Base-by-base conservation (phyloP, 108 stramenopile genomes). In the Cyclotella cryptica region DNA sequence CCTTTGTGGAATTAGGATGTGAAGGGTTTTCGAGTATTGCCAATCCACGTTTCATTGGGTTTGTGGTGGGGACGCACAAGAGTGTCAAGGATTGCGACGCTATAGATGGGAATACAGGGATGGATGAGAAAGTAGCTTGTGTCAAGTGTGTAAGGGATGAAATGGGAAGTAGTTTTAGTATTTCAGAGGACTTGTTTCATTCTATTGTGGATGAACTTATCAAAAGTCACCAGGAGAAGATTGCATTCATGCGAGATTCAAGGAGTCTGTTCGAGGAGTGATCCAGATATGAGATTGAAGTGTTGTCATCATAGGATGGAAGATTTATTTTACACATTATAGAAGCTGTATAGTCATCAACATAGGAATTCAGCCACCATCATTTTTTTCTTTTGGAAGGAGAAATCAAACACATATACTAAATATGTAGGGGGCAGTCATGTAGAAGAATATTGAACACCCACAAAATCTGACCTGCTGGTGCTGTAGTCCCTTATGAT, bases 1-100 rank as follows among this genome's bases (percentile, higher is more conserved):
- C 30, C 13, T 71, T 71, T 58, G 70, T 52, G 5, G 75, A 76
- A n/a, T 53, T 76, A 24, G 57, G 66, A 30, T 76, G 75, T 30
- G 44, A 44, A 1, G 41, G 30, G 14, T 54, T 29, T 40, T 76
- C 75, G 19, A 26, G 3, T 12, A 65, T 62, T 24, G 52, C 22
- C 6, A 68, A 76, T 49, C 8, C 17, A 27, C 75, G 29, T 13
- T 76, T 76, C 40, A 76, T 76, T 66, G 41, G 47, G 15, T 52
- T 76, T 0, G 46, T 76, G 21, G 40, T 59, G 22, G 75, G 75
- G 15, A 67, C 55, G 28, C 46, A 66, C 19, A 57, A 8, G 55
- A 76, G 35, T 47, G 75, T 76, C 28, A n/a, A 9, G 13, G 65
- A 58, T n/a, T 66, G 43, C 35, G 24, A 19, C 21, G 54, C 26